Evolutionary conservation across 352 stramenopile species (phyloP).

Genomic region (Phytophthora meadii): DNA sequence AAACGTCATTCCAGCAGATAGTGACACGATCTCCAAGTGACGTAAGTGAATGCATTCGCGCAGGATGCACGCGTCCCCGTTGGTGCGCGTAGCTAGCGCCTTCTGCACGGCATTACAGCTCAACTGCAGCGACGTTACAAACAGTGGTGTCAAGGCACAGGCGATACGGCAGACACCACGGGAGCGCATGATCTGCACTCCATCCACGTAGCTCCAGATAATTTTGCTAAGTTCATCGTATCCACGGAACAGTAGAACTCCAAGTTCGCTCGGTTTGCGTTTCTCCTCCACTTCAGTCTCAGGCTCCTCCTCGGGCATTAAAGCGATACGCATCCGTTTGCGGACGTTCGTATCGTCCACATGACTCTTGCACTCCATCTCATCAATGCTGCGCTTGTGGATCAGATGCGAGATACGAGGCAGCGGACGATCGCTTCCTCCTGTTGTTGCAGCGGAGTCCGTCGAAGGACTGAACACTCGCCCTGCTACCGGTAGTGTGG

Average conservation of each 20-base stretch:
- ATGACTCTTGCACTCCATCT: slow-evolving; percentile 30
- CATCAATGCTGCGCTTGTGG: slow-evolving; percentile 44
- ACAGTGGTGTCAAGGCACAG: slow-evolving; percentile 49
- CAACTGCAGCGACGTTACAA: slow-evolving; percentile 79
- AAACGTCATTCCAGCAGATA: slow-evolving; percentile 85
- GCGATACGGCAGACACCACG: slow-evolving; percentile 62
- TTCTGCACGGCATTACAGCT: slow-evolving; percentile 81
- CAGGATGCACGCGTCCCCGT: slow-evolving; percentile 48
- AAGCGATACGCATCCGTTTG: slow-evolving; percentile 35
- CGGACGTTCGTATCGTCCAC: slow-evolving; percentile 4
- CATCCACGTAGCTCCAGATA: slow-evolving; percentile 83
- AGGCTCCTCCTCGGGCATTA: slow-evolving; percentile 23
- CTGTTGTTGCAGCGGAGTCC: background rate
- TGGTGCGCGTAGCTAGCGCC: slow-evolving; percentile 52
- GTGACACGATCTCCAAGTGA: slow-evolving; percentile 79
- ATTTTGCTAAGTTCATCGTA: slow-evolving; percentile 75
- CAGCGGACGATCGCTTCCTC: slow-evolving; percentile 22
- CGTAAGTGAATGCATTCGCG: slow-evolving; percentile 70
- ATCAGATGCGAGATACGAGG: slow-evolving; percentile 49
- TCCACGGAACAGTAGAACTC: slow-evolving; percentile 64
- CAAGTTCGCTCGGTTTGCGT: slow-evolving; percentile 40
- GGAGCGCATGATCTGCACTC: slow-evolving; percentile 78
- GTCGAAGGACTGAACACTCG: slow-evolving; percentile 17
- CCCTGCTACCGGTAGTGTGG: slow-evolving; percentile 7
- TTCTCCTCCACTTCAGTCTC: slow-evolving; percentile 31